phyloP scores from a whole-genome alignment of 1,284 basidiomycete species.

The Irpex sp. region DNA sequence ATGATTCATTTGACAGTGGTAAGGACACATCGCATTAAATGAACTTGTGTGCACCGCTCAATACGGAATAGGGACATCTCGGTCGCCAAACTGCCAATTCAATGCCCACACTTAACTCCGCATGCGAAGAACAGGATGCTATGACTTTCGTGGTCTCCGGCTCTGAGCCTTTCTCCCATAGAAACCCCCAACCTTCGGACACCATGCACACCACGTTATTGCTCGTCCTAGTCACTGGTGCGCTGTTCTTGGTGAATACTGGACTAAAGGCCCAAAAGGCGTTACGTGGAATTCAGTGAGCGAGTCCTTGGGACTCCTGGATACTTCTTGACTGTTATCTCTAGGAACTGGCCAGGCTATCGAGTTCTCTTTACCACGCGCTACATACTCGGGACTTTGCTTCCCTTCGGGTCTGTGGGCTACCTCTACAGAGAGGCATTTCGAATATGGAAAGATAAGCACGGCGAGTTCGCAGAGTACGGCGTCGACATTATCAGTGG shows the following conservation, averaged over 20 bases:
- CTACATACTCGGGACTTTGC: not conserved
- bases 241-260: not conserved
- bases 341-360: conserved; percentile 5
- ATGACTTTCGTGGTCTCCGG: no score
- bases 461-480: conserved; percentile 8
- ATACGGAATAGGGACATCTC: no score
- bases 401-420: not conserved
- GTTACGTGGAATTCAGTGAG: not conserved
- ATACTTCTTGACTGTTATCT: not conserved
- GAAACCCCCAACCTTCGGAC: no score
- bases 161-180: no score
- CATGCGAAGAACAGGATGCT: no score
- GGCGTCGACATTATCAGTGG: conserved; percentile 11
- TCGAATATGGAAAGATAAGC: not conserved
- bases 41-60: no score
- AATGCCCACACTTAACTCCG: no score
- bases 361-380: conserved; percentile 2
- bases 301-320: not conserved
- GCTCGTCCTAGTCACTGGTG: not conserved
- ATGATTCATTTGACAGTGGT: no score
- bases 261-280: not conserved
- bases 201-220: not conserved
- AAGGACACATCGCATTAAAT: no score
- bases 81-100: no score
- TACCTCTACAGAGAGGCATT: conserved; percentile 1